Conservation (phyloP, 1,284 basidiomycete species). For the Tilletiopsis washingtonensis region DNA sequence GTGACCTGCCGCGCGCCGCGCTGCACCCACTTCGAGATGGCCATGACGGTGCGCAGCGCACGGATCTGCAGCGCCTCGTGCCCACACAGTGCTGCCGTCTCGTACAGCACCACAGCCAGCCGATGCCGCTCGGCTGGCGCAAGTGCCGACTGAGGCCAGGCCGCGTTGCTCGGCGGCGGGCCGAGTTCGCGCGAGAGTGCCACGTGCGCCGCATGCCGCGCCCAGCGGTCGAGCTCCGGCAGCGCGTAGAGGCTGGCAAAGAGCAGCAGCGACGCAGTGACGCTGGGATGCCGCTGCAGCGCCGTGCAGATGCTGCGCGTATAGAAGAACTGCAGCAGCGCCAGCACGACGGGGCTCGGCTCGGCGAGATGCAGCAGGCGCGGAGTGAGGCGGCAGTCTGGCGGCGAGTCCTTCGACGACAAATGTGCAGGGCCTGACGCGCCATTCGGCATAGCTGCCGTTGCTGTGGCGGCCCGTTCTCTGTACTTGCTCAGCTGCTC, state of each 20-base stretch:
- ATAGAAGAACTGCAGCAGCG: conserved; percentile 87
- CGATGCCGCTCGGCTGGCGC: conserved; percentile 61
- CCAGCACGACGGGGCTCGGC: conserved; percentile 77
- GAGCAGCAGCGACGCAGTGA: conserved; percentile 76
- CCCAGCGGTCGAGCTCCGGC: conserved; percentile 64
- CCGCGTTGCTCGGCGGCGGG: conserved; percentile 3
- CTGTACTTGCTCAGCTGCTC: conserved; percentile 53
- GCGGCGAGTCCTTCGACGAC: background rate
- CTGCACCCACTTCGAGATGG: conserved; percentile 9
- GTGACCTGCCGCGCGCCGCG: background rate
- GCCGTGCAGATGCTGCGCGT: conserved; percentile 74
- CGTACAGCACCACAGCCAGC: conserved; percentile 80
- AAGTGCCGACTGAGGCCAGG: background rate
- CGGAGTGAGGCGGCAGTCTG: conserved; percentile 65
- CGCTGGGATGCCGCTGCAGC: conserved; percentile 78
- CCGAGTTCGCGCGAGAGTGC: conserved; percentile 25
- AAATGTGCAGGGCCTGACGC: too few relatives aligned
- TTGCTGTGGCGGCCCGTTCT: background rate
- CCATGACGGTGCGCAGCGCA: conserved; percentile 43
- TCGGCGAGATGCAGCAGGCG: conserved; percentile 74
- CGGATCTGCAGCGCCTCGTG: conserved; percentile 80
- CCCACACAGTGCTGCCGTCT: conserved; percentile 82
- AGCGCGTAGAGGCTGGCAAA: conserved; percentile 76
- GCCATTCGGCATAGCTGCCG: too few relatives aligned
- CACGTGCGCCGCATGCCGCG: conserved; percentile 80